phyloP scores from a whole-genome alignment of 495 filamentous ascomycete species.

The Rhizodiscina lignyota region DNA sequence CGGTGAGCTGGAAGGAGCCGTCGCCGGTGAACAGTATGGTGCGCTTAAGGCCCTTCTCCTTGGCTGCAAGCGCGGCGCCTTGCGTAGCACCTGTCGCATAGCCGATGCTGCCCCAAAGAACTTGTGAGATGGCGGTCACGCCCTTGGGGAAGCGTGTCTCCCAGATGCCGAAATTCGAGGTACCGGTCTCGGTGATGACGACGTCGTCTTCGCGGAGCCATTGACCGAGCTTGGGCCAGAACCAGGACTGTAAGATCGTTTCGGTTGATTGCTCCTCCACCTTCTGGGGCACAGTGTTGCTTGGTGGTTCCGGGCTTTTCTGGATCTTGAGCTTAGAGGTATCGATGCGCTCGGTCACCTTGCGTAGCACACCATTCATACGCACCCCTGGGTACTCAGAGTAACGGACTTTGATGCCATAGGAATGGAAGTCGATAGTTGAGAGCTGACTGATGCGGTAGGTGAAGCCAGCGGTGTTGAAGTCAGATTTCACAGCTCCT shows the following conservation, averaged over 20 bases:
- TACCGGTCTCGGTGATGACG: slow-evolving; percentile 79
- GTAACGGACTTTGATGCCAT: slow-evolving; percentile 45
- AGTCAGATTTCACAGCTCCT: slow-evolving; percentile 73
- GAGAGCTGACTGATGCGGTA: slow-evolving; percentile 68
- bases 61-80: slow-evolving; percentile 30
- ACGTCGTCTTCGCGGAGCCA: slow-evolving; percentile 65
- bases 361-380: slow-evolving; percentile 76
- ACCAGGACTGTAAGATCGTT: slow-evolving; percentile 31
- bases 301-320: slow-evolving; percentile 24
- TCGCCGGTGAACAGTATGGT: slow-evolving; percentile 74
- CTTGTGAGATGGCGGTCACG: slow-evolving; percentile 65
- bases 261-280: slow-evolving; percentile 21
- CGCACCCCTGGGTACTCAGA: slow-evolving; percentile 54
- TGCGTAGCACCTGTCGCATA: slow-evolving; percentile 19
- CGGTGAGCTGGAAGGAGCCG: slow-evolving; percentile 70
- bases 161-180: slow-evolving; percentile 79
- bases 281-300: slow-evolving; percentile 42
- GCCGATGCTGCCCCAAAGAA: slow-evolving; percentile 77
- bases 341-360: slow-evolving; percentile 42
- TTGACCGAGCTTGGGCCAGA: slow-evolving; percentile 69
- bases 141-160: slow-evolving; percentile 65
- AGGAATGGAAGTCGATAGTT: slow-evolving; percentile 79
- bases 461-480: slow-evolving; percentile 82
- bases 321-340: slow-evolving; percentile 28
- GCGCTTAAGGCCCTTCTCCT: slow-evolving; percentile 9